Evolutionary conservation across 2,329 filamentous ascomycete species (phyloP), one percentile per base, ranked within the genome.

Genomic region (Hymenotorrendiella dingleyae): DNA sequence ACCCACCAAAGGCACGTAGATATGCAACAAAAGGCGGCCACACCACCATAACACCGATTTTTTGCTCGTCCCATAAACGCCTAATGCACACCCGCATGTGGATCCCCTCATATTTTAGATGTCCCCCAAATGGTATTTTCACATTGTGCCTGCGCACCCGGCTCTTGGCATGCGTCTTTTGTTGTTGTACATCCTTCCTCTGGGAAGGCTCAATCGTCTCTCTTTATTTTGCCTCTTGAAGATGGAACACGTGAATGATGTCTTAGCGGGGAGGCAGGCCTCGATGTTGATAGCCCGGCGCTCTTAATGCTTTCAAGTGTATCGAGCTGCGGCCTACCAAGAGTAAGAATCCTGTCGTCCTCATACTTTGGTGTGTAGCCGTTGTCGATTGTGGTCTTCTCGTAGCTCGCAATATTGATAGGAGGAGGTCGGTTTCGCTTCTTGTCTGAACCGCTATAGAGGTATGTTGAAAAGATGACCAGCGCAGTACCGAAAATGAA

Each of bases 401-500:
- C 88, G 58, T 84, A 89, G 50, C 71, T 78, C 35, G 82, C 82
- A 47, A 90, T 81, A 50, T 68, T 76, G 55, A 87, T 79, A 0
- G 83, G 78, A 0, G 78, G 69, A 17, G 86, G 79, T 12, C 80
- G 76, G 22, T 64, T 67, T 42, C 76, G 71, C 48, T 69, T 71
- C 16, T 73, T 68, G 49, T 88, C 78, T 1, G 80, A 74, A 5
- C 76, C 74, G 47, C 79, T 88, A 69, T 95, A 96, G 12, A 96
- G 72, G 62, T 89, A 96, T 2, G 88, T 94, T 3, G 90, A 84
- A 30, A 78, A 73, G 1, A 96, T 68, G 7, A 97, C 90, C 36
- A 93, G 69, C 9, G 72, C 70, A 0, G 90, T 90, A 41, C 93
- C 93, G 37, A 88, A 48, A 27, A 94, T 58, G 62, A 94, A 95